phyloP scores from a whole-genome alignment of 164 flowering plant genomes.

The Tetracentron sinense region DNA sequence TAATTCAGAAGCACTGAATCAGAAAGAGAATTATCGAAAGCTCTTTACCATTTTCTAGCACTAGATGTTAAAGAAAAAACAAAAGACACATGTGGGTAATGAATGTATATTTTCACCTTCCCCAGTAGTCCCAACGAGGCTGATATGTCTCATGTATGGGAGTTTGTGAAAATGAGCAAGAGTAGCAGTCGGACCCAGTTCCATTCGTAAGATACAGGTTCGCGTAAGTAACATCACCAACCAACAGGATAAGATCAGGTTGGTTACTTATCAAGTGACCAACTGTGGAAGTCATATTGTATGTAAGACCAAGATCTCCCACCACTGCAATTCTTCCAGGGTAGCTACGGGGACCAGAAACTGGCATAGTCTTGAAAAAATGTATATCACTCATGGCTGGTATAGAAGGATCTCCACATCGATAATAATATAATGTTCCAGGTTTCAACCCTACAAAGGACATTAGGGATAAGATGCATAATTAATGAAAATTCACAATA shows the following conservation, averaged over 20 bases:
- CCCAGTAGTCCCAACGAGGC: constrained; percentile 99
- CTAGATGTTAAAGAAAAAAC: not conserved
- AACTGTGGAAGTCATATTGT: constrained; percentile 77
- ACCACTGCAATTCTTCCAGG: constrained; percentile 72
- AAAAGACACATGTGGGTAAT: not conserved
- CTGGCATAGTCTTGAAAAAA: constrained; percentile 76
- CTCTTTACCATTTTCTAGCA: not conserved
- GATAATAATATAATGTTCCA: constrained; percentile 54
- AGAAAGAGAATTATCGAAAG: constrained; percentile 3
- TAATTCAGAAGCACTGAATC: not conserved
- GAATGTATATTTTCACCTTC: constrained; percentile 54
- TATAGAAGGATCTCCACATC: constrained; percentile 85
- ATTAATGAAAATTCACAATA: not conserved
- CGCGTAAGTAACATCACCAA: constrained; percentile 86
- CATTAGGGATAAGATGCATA: not conserved
- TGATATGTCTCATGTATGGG: constrained; percentile 92
- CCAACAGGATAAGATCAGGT: constrained; percentile 73
- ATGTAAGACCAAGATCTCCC: constrained; percentile 92
- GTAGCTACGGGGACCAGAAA: constrained; percentile 56
- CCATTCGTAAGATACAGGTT: constrained; percentile 89
- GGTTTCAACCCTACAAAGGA: constrained; percentile 62
- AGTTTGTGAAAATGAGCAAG: constrained; percentile 66
- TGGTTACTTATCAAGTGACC: constrained; percentile 58
- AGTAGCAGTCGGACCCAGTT: constrained; percentile 80
- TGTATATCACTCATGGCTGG: constrained; percentile 60